phyloP scores from a whole-genome alignment of 768 basidiomycete species.

The Lyophyllum atratum region DNA sequence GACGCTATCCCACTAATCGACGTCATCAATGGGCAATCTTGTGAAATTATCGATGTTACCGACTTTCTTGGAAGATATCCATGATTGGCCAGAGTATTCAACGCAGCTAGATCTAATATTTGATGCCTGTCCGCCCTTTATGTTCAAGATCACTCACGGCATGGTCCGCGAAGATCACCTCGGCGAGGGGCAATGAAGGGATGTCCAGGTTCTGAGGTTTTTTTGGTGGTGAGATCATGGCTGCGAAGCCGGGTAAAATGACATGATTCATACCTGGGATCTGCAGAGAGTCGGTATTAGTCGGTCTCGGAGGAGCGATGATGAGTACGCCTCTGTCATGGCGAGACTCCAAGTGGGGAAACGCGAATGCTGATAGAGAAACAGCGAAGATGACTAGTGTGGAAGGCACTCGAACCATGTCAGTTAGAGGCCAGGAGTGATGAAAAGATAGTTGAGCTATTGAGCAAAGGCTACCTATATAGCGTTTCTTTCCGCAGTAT shows the following conservation, averaged over 20 bases:
- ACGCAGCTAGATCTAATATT: slow-evolving; percentile 7
- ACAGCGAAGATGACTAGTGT: background rate
- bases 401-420: background rate
- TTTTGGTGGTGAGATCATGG: background rate
- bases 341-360: background rate
- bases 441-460: too few relatives aligned
- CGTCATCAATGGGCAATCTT: background rate
- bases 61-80: slow-evolving; percentile 17
- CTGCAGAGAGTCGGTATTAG: slow-evolving; percentile 3
- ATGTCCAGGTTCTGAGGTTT: slow-evolving; percentile 9
- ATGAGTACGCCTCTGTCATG: slow-evolving; percentile 1
- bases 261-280: slow-evolving; percentile 7
- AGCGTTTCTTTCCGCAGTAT: too few relatives aligned
- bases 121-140: background rate
- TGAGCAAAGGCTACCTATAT: too few relatives aligned
- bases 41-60: background rate
- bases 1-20: slow-evolving; percentile 13
- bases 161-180: slow-evolving; percentile 15
- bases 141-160: slow-evolving; percentile 6
- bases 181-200: slow-evolving; percentile 8
- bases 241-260: background rate
- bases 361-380: background rate
- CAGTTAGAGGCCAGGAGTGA: background rate
- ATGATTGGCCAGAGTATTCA: slow-evolving; percentile 18
- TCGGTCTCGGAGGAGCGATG: slow-evolving; percentile 8